Evolutionary conservation across 225 moss, liverwort and hornwort species (phyloP).

Genomic region (Marchantia polymorpha): DNA sequence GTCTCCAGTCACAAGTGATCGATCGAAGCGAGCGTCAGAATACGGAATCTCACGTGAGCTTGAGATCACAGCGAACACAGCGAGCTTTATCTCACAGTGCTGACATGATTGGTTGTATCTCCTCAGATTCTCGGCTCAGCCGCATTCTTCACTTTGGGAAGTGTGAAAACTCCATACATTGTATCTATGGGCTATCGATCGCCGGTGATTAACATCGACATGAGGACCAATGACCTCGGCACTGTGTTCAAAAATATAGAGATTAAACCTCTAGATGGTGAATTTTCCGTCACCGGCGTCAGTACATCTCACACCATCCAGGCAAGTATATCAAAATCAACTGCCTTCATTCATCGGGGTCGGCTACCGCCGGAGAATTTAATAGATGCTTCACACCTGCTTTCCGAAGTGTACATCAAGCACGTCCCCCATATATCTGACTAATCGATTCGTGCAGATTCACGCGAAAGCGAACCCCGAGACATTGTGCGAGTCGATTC

Average conservation of each 20-base stretch:
- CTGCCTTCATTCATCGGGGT: not conserved
- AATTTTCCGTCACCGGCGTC: slow-evolving; percentile 57
- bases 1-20: too few species aligned
- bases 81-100: not conserved
- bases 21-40: too few species aligned
- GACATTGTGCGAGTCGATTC: slow-evolving; percentile 56
- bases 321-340: slow-evolving; percentile 33
- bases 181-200: slow-evolving; percentile 61
- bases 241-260: slow-evolving; percentile 56
- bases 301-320: slow-evolving; percentile 54
- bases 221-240: slow-evolving; percentile 62
- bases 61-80: not conserved
- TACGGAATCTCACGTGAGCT: too few species aligned
- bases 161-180: slow-evolving; percentile 52
- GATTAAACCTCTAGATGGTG: slow-evolving; percentile 54
- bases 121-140: slow-evolving; percentile 64
- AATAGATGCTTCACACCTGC: too few species aligned
- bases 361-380: too few species aligned
- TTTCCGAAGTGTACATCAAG: too few species aligned
- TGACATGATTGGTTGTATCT: not conserved
- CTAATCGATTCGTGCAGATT: slow-evolving; percentile 40
- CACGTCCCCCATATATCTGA: too few species aligned
- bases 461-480: slow-evolving; percentile 46
- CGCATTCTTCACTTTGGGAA: slow-evolving; percentile 53
- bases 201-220: slow-evolving; percentile 52